Evolutionary conservation across 768 basidiomycete genomes (phyloP).

Genomic region (Punctularia strigosozonata): DNA sequence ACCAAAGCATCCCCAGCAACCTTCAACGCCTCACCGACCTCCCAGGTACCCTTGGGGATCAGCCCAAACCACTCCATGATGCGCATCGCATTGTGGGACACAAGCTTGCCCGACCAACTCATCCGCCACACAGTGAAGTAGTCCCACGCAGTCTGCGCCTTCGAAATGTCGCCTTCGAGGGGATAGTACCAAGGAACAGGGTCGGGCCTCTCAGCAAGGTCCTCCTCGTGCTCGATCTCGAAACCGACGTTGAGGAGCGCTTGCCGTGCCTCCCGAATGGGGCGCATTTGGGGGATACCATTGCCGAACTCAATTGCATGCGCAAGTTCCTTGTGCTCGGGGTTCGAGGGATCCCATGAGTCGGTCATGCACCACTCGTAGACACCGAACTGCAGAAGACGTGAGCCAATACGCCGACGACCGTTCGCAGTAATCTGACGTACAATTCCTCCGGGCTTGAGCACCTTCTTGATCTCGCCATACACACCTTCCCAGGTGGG

Average conservation of each 20-base stretch:
- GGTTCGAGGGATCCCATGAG: slow-evolving; percentile 75
- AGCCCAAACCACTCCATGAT: slow-evolving; percentile 67
- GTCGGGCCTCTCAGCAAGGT: slow-evolving; percentile 79
- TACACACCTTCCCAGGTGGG: slow-evolving; percentile 96
- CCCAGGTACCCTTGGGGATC: slow-evolving; percentile 85
- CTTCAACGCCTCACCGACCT: slow-evolving; percentile 83
- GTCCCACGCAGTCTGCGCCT: slow-evolving; percentile 93
- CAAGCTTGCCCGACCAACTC: slow-evolving; percentile 74
- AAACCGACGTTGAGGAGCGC: slow-evolving; percentile 83
- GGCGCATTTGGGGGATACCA: slow-evolving; percentile 97
- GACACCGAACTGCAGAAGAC: slow-evolving; percentile 65
- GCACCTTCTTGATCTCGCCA: slow-evolving; percentile 80
- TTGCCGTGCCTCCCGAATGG: slow-evolving; percentile 51
- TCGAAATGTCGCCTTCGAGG: slow-evolving; percentile 83
- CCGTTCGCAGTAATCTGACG: slow-evolving; percentile 19
- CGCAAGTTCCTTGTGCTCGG: slow-evolving; percentile 81
- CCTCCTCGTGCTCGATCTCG: slow-evolving; percentile 82
- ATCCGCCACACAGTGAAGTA: slow-evolving; percentile 82
- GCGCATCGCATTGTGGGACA: slow-evolving; percentile 74
- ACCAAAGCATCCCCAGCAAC: slow-evolving; percentile 71
- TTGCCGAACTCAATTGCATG: slow-evolving; percentile 91
- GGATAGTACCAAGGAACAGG: slow-evolving; percentile 91
- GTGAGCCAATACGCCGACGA: slow-evolving; percentile 4
- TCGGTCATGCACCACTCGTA: slow-evolving; percentile 99
- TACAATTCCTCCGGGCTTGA: slow-evolving; percentile 93